Evolutionary conservation across 805 yeast genomes (phyloP).

Genomic region (Priceomyces haplophilus): DNA sequence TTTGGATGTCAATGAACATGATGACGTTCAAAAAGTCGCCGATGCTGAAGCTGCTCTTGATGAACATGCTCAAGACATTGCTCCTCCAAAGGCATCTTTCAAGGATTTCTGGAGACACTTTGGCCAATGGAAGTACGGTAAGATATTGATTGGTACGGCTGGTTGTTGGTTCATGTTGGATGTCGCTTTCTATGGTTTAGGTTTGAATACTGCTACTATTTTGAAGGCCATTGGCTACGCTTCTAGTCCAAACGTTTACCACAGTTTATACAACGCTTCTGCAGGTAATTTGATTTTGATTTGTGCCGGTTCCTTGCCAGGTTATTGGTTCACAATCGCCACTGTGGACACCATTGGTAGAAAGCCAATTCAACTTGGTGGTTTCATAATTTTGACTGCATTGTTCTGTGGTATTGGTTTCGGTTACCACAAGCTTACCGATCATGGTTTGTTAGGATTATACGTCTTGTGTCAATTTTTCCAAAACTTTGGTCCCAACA

Average conservation of each 20-base stretch:
- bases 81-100: constrained; percentile 80
- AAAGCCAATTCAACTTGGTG: constrained; percentile 75
- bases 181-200: constrained; percentile 87
- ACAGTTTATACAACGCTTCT: constrained; percentile 67
- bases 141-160: constrained; percentile 83
- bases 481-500: constrained; percentile 91
- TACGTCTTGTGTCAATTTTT: constrained; percentile 83
- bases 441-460: constrained; percentile 67
- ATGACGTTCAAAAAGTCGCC: constrained; percentile 53
- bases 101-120: constrained; percentile 71
- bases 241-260: constrained; percentile 64
- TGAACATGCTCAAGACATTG: constrained; percentile 32
- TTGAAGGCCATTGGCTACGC: constrained; percentile 84
- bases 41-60: constrained; percentile 45
- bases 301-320: constrained; percentile 94
- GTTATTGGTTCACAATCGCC: constrained; percentile 84
- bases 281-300: constrained; percentile 91
- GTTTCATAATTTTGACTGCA: constrained; percentile 68
- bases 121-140: constrained; percentile 82
- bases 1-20: constrained; percentile 65
- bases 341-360: constrained; percentile 81
- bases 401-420: constrained; percentile 81
- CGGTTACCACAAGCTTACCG: constrained; percentile 68
- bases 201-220: constrained; percentile 76
- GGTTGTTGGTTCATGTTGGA: constrained; percentile 89